Conservation (phyloP, 441 rosid species). For the Gossypium schwendimanii region DNA sequence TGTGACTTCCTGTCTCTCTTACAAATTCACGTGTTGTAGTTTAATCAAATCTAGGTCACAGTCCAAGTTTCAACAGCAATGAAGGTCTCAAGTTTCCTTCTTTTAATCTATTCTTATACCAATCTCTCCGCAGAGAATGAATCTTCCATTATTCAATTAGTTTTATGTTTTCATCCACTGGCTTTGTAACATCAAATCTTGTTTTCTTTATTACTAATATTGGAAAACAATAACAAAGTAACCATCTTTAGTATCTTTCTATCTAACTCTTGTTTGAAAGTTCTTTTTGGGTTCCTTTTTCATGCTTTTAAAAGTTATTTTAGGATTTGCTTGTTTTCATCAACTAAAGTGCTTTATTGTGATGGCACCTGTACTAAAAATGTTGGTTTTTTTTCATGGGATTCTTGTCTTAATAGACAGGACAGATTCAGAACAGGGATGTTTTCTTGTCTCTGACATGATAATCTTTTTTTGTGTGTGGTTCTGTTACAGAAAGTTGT, state of each 20-base stretch:
- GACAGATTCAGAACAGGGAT: not conserved
- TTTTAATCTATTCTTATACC: not conserved
- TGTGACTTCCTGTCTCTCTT: not conserved
- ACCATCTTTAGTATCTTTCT: not conserved
- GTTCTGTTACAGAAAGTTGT: slow-evolving; percentile 42
- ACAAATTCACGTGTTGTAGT: not conserved
- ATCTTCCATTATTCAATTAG: not conserved
- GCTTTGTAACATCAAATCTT: not conserved
- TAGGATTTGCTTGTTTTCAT: not conserved
- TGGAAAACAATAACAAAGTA: not conserved
- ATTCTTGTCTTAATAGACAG: not conserved
- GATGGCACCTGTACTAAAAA: no score
- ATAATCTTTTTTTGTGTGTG: not conserved
- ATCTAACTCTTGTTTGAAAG: not conserved
- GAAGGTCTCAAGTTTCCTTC: slow-evolving; percentile 39
- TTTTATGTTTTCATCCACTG: not conserved
- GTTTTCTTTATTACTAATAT: not conserved
- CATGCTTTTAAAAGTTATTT: not conserved
- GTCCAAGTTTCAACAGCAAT: slow-evolving; percentile 13
- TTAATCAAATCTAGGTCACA: not conserved
- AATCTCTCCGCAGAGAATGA: not conserved
- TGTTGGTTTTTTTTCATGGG: no score
- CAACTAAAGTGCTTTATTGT: not conserved
- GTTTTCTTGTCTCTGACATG: not conserved
- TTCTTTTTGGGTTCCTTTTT: not conserved